Evolutionary conservation across 179 eudicot species (phyloP), one percentile per base, ranked within the genome.

Genomic region (Actinidia polygama): DNA sequence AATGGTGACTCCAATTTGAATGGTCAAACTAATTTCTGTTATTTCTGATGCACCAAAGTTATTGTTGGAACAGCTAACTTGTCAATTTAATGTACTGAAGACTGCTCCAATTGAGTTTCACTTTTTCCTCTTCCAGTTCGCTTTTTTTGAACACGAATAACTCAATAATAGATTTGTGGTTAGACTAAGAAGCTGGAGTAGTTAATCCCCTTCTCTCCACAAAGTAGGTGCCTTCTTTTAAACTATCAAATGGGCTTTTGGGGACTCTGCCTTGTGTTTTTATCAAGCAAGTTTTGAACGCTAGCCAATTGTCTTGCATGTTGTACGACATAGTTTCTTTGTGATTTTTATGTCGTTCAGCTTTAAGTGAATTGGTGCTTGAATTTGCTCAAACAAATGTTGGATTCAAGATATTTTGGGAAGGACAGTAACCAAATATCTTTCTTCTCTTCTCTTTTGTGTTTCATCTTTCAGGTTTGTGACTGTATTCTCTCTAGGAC

Each of bases 401-500:
- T n/a, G 44, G 74, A n/a, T 70, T 70, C 9, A 46, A 71, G 75
- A 71, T 71, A 71, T 67, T 15, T 67, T 24, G 14, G 4, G 1
- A 80, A 8, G 6, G 63, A 79, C 54, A 18, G 23, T 53, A 55
- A 47, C 44, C 59, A 82, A 58, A 16, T 18, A 14, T 14, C 26
- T 62, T 73, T n/a, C 4, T 61, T 61, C 70, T 47, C 50, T 40
- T 23, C 1, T 40, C 53, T 46, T 10, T 24, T 40, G 26, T 71
- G 62, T 30, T 36, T 26, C 19, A 49, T 64, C 76, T 77, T 79
- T 53, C 87, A 96, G 99, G 86, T 96, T 96, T 87, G 97, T 92
- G 77, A 96, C 99, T 75, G 98, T 98, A 40, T 96, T 98, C 83
- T 96, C 99, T 82, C 96, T 98, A 72, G 98, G 99, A 83, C 99